Conservation (phyloP, 148 eudicot genomes). For the Tetragonia tetragonoides region DNA sequence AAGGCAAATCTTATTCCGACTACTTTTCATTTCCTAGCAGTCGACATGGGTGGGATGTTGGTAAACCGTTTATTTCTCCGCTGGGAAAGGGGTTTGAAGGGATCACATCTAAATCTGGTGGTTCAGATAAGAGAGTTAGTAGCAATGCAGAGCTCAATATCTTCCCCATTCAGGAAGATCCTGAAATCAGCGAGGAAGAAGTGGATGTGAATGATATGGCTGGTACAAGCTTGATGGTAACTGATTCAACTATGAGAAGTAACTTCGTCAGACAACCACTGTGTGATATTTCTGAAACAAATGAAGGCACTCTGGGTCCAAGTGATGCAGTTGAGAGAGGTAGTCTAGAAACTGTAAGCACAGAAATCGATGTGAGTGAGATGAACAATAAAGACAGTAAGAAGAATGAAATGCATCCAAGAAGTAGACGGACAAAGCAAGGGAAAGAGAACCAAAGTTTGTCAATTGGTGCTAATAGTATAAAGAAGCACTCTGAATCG, state of each 20-base stretch:
- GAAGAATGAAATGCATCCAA: constrained; percentile 30
- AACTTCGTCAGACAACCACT: constrained; percentile 45
- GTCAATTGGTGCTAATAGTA: constrained; percentile 42
- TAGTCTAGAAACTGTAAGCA: constrained; percentile 39
- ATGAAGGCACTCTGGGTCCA: constrained; percentile 24
- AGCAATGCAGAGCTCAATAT: constrained; percentile 73
- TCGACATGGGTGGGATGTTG: constrained; percentile 38
- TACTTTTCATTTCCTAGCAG: constrained; percentile 38
- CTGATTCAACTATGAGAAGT: constrained; percentile 24
- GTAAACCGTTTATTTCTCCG: constrained; percentile 55
- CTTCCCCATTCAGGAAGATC: constrained; percentile 89
- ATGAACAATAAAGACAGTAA: constrained; percentile 36
- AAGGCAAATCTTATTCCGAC: constrained; percentile 45
- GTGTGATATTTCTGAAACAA: constrained; percentile 34
- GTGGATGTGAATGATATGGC: constrained; percentile 36
- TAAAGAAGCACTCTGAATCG: constrained; percentile 45
- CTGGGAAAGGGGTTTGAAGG: constrained; percentile 53
- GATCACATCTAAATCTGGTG: constrained; percentile 46
- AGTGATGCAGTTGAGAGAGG: constrained; percentile 36
- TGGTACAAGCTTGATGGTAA: constrained; percentile 31
- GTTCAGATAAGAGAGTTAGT: constrained; percentile 59
- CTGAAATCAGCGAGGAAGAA: constrained; percentile 60
- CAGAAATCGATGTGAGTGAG: constrained; percentile 36
- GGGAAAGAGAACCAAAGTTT: constrained; percentile 49
- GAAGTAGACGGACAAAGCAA: constrained; percentile 31